Evolutionary conservation across 805 yeast genomes (phyloP), one percentile per base, ranked within the genome.

Genomic region (Saccharomycopsis fodiens): DNA sequence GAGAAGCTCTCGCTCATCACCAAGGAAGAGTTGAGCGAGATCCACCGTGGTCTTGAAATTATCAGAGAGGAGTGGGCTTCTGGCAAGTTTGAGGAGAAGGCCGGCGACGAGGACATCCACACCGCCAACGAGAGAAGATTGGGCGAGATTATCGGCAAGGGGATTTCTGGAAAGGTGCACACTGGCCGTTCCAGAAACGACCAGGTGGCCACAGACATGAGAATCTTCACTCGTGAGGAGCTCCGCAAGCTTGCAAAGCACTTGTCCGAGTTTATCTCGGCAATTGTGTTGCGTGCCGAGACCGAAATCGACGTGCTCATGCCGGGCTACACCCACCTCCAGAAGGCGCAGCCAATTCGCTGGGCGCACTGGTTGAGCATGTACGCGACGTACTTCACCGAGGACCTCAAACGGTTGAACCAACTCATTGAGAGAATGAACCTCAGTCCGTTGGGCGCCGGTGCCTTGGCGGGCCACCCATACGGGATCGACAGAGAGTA

Each of bases 181-280:
- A 93, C 99, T n/a, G 99, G 99, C 51, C 79, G 99, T 62, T 85
- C 96, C 39, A 81, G 99, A 74, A 93, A 93, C 60, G 99, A 93
- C 64, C 99, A 93, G 70, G 97, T 89, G 42, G 98, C 96, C 39
- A 91, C 97, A n/a, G 98, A 93, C 61, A 86, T 93, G 95, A 77
- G 99, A 65, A 78, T 93, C 22, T 91, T 77, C 55, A 96, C 93
- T 46, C 82, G 96, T 58, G 89, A 82, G 56, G 76, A 79, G 53
- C 68, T 93, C 52, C 72, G 68, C n/a, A 72, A 82, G 57, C 62
- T 86, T 43, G 68, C 76, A 2, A 69, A 69, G 15, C 68, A 76
- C 47, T 69, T 83, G 54, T 74, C 72, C 48, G 66, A 64, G n/a
- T 74, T 91, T 49, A 82, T 91, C 60, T 61, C 68, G 51, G 81